These are phyloP conservation scores for Wickerhamiella pararugosa DNA, from an alignment of 1,139 yeast genomes.

Conservation along the genomic window DNA sequence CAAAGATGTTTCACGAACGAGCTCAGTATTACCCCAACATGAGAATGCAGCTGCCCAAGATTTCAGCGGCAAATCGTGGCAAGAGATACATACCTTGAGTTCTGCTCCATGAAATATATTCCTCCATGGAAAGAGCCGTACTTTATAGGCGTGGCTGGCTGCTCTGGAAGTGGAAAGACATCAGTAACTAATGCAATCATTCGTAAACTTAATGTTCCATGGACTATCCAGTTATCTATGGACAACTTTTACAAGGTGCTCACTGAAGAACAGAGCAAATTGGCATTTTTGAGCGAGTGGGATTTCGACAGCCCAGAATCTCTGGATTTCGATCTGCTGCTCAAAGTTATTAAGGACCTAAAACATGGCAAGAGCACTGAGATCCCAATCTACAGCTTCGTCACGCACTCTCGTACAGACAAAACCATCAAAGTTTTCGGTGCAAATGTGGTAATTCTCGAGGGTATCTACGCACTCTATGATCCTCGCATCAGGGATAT, in stretches of 20 bases:
- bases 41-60: no score
- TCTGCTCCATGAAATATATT: constrained; percentile 18
- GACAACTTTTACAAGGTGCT: constrained; percentile 84
- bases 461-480: constrained; percentile 77
- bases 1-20: no score
- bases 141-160: constrained; percentile 88
- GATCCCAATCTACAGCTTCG: constrained; percentile 79
- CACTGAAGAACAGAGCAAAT: constrained; percentile 39
- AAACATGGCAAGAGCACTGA: constrained; percentile 48
- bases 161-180: constrained; percentile 91
- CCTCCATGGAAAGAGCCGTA: constrained; percentile 98
- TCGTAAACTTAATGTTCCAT: constrained; percentile 54
- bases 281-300: constrained; percentile 51
- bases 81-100: constrained; percentile 8
- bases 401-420: constrained; percentile 54
- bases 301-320: constrained; percentile 84
- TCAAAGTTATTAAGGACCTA: constrained; percentile 45
- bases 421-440: constrained; percentile 73
- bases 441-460: constrained; percentile 82
- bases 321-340: constrained; percentile 59
- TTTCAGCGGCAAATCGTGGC: no score
- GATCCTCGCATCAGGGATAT: constrained; percentile 53
- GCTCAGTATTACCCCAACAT: no score
- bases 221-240: constrained; percentile 85
- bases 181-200: constrained; percentile 78